Base-by-base conservation (phyloP, 768 basidiomycete genomes). In the Kondoa malvinella region DNA sequence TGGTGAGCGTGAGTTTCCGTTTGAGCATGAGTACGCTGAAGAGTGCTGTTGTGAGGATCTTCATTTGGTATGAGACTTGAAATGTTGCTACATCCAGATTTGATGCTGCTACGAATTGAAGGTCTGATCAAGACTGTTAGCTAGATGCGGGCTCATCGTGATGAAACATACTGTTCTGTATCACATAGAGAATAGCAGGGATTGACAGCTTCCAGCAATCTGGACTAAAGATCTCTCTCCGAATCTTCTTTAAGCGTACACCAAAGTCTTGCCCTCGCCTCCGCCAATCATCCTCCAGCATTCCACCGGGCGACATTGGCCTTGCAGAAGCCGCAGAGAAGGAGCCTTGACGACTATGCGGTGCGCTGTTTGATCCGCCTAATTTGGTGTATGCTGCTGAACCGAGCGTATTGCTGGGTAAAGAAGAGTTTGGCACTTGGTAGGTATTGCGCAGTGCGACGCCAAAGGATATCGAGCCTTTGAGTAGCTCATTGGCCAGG, bases 141-240 rank as follows among this genome's bases (percentile, higher is more conserved):
- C 12, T 25, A 12, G 15, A 4, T 12, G 4, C 27, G 27, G 25
- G 8, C 4, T 14, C 27, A 59, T 8, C 21, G 27, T 8, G 25
- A 31, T 4, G 40, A 65, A 29, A 65, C 34, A 3, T 58, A 65
- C 64, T 71, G 59, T 71, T 71, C 32, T 71, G 70, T 1, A 71
- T 56, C 34, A 71, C 86, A 76, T 95, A 97, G 75, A 96, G 84
- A 75, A 95, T 88, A 64, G 94, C 92, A 27, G 94, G 94, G 75
- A 97, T 91, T 58, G 92, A 90, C 32, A 97, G 79, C 77, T 96
- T 96, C 91, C 92, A 95, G 77, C 94, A 95, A 78, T 97, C 94
- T 15, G 82, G 79, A 70, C 89, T 88, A 59, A 50, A 29, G n/a
- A 30, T 63, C 31, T 69, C 72, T 3, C 31, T 3, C 17, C 67